Evolutionary conservation across 345 rosid genomes (phyloP).

Genomic region (Rhodamnia argentea): DNA sequence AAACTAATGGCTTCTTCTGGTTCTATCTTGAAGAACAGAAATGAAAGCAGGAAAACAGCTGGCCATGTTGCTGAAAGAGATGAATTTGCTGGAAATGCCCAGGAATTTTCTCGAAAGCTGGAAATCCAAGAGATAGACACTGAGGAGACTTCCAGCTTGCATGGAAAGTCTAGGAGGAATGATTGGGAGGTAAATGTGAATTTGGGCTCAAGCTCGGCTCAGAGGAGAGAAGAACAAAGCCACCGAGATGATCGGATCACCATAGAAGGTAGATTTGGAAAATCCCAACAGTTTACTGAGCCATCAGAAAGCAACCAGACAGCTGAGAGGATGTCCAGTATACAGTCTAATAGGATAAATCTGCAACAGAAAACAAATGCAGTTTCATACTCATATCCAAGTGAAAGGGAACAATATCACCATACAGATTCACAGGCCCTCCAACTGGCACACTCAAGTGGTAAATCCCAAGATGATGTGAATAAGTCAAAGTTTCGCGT

Average conservation of each 20-base stretch:
- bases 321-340: conserved; percentile 16
- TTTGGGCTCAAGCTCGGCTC: conserved; percentile 13
- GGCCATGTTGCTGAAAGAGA: not conserved
- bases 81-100: conserved; percentile 2
- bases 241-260: conserved; percentile 22
- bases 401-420: conserved; percentile 19
- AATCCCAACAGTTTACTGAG: conserved; percentile 23
- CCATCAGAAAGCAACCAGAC: conserved; percentile 16
- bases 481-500: conserved; percentile 22
- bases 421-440: conserved; percentile 18
- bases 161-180: conserved; percentile 26
- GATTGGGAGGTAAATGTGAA: conserved; percentile 26
- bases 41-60: not conserved
- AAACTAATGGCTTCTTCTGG: conserved; percentile 8
- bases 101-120: conserved; percentile 17
- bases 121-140: conserved; percentile 18
- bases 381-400: conserved; percentile 21
- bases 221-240: conserved; percentile 10
- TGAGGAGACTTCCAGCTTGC: conserved; percentile 30
- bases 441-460: conserved; percentile 25
- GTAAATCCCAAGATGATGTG: conserved; percentile 23
- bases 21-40: conserved; percentile 5
- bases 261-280: conserved; percentile 21
- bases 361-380: conserved; percentile 16
- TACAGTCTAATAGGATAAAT: conserved; percentile 17